These are phyloP conservation scores for Suillus americanus DNA, from an alignment of 768 basidiomycete genomes.

Conservation along the genomic window DNA sequence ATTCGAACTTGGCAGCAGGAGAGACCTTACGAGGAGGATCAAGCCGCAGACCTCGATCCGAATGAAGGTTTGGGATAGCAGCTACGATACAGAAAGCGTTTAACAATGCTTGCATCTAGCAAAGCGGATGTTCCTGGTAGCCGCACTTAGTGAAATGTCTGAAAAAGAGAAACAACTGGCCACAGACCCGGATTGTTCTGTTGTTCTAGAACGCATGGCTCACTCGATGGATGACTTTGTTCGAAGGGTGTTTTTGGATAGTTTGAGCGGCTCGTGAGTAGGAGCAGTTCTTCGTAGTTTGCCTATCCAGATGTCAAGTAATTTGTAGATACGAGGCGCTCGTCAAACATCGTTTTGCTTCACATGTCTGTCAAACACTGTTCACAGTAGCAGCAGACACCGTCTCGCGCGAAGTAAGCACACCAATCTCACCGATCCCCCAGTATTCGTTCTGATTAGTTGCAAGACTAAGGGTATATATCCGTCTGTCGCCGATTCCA, in stretches of 20 bases:
- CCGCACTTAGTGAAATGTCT: conserved; percentile 81
- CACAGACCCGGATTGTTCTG: conserved; percentile 92
- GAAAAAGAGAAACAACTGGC: conserved; percentile 88
- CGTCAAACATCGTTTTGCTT: conserved; percentile 83
- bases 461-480: conserved; percentile 54
- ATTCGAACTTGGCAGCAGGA: conserved; percentile 83
- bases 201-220: conserved; percentile 84
- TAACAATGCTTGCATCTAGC: conserved; percentile 42
- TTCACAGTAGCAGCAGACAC: conserved; percentile 66
- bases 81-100: not conserved
- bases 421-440: not conserved
- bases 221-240: conserved; percentile 97
- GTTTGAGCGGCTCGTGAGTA: conserved; percentile 84
- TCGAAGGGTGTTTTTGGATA: conserved; percentile 87
- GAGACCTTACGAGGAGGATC: conserved; percentile 32
- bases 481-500: conserved; percentile 44
- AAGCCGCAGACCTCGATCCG: conserved; percentile 52
- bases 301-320: conserved; percentile 6
- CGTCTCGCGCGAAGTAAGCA: conserved; percentile 63
- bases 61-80: conserved; percentile 58
- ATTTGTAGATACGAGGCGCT: conserved; percentile 58
- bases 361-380: conserved; percentile 93
- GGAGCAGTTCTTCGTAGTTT: conserved; percentile 7
- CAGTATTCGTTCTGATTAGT: not conserved
- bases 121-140: conserved; percentile 72